Percentiles rank a stretch among this genome's conserved stretches.
These are phyloP conservation scores for Septoria petroselini DNA, from an alignment of 2,329 filamentous ascomycete species.

Conservation along the genomic window DNA sequence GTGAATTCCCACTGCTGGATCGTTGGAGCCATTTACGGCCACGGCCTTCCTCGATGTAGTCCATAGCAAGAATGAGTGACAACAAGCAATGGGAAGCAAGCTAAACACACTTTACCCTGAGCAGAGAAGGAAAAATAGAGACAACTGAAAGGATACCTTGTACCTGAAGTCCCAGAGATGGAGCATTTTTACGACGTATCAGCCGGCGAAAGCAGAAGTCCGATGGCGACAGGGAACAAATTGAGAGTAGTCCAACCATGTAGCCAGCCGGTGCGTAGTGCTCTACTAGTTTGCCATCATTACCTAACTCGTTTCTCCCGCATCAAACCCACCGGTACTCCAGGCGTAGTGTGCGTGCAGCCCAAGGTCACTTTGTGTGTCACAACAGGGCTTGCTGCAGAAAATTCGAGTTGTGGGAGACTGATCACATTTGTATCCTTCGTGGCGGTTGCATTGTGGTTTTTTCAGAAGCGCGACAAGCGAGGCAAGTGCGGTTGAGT, in stretches of 20 bases:
- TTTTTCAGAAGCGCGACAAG: no score
- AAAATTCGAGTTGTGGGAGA: no score
- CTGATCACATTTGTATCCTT: no score
- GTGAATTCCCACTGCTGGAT: not conserved
- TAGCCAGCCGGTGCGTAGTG: constrained; percentile 2
- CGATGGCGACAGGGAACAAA: constrained; percentile 5
- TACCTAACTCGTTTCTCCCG: not conserved
- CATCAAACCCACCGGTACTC: not conserved
- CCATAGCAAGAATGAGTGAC: constrained; percentile 2
- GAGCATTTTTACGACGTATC: constrained; percentile 10
- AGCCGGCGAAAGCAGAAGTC: constrained; percentile 2
- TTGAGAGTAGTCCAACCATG: constrained; percentile 4
- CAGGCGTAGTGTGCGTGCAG: no score
- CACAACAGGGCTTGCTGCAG: no score
- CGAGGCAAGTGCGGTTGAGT: no score
- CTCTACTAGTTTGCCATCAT: not conserved
- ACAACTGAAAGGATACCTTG: not conserved
- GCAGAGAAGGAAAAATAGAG: not conserved
- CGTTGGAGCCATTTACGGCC: constrained; percentile 12
- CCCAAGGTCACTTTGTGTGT: no score
- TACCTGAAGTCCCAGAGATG: not conserved
- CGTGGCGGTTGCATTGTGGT: no score
- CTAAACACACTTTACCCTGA: not conserved
- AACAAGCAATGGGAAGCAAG: constrained; percentile 8
- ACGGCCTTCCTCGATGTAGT: constrained; percentile 1